Conservation (phyloP, 2,329 filamentous ascomycete genomes). For the Penicillium sp. region DNA sequence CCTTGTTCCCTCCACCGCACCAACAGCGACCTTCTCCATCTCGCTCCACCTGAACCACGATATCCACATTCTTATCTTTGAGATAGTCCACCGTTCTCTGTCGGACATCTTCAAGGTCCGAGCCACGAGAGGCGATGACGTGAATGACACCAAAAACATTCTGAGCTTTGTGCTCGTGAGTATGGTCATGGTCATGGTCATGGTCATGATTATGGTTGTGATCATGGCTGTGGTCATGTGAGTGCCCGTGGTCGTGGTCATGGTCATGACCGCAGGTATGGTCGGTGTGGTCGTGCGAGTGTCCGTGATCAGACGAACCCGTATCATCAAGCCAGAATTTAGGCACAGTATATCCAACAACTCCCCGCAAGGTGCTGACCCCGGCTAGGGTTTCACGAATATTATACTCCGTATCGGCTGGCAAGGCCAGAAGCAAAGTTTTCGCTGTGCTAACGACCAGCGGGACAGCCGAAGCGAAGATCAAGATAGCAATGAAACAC, state of each 20-base stretch:
- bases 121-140: conserved; percentile 70
- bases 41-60: conserved; percentile 83
- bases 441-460: conserved; percentile 82
- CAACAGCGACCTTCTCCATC: conserved; percentile 72
- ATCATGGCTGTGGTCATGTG: conserved; percentile 30
- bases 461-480: conserved; percentile 87
- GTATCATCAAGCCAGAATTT: conserved; percentile 90
- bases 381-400: conserved; percentile 84
- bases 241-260: conserved; percentile 28
- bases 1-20: conserved; percentile 55
- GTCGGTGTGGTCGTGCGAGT: conserved; percentile 32
- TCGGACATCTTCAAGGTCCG: conserved; percentile 79
- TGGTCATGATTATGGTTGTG: conserved; percentile 33
- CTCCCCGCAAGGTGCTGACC: conserved; percentile 77
- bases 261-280: conserved; percentile 31
- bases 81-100: conserved; percentile 74
- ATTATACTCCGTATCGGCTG: conserved; percentile 81
- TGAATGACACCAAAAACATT: conserved; percentile 80
- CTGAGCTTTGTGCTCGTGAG: conserved; percentile 28
- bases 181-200: conserved; percentile 28
- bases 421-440: conserved; percentile 78
- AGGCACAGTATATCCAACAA: conserved; percentile 80
- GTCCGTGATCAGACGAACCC: conserved; percentile 39
- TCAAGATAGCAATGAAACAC: conserved; percentile 87
- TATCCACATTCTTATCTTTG: conserved; percentile 69